Evolutionary conservation across 345 rosid genomes (phyloP).

Genomic region (Raphanus sativus): DNA sequence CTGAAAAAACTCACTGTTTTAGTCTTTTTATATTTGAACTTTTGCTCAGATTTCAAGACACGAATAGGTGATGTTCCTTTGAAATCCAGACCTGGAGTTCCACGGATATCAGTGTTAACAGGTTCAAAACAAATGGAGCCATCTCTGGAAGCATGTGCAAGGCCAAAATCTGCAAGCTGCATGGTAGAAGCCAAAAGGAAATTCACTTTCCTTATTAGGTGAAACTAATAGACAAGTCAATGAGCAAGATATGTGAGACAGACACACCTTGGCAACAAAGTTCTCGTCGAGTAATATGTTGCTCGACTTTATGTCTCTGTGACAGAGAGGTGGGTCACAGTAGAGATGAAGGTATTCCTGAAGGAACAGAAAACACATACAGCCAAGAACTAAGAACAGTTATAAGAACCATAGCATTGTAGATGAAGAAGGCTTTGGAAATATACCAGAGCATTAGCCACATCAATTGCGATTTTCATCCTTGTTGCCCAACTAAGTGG

Average conservation of each 20-base stretch:
- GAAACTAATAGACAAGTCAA: neutral
- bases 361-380: neutral
- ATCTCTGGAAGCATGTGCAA: conserved; percentile 84
- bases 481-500: conserved; percentile 85
- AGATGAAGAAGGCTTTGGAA: conserved; percentile 6
- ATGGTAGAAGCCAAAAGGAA: conserved; percentile 9
- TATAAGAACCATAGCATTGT: neutral
- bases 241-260: neutral
- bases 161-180: conserved; percentile 98
- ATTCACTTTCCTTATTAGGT: neutral
- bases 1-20: conserved; percentile 41
- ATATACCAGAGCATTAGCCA: conserved; percentile 94
- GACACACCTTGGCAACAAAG: conserved; percentile 81
- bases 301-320: conserved; percentile 95
- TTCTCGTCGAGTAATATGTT: conserved; percentile 89
- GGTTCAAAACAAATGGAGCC: conserved; percentile 90
- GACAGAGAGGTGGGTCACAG: conserved; percentile 96
- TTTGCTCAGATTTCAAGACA: conserved; percentile 2
- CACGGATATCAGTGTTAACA: conserved; percentile 77
- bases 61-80: conserved; percentile 6
- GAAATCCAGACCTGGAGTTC: conserved; percentile 82
- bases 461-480: conserved; percentile 84
- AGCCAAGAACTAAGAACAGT: conserved; percentile 28
- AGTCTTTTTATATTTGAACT: neutral
- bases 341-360: conserved; percentile 98